These are phyloP conservation scores for Hyaloscypha hepaticicola DNA, from an alignment of 495 filamentous ascomycete species.

Conservation along the genomic window DNA sequence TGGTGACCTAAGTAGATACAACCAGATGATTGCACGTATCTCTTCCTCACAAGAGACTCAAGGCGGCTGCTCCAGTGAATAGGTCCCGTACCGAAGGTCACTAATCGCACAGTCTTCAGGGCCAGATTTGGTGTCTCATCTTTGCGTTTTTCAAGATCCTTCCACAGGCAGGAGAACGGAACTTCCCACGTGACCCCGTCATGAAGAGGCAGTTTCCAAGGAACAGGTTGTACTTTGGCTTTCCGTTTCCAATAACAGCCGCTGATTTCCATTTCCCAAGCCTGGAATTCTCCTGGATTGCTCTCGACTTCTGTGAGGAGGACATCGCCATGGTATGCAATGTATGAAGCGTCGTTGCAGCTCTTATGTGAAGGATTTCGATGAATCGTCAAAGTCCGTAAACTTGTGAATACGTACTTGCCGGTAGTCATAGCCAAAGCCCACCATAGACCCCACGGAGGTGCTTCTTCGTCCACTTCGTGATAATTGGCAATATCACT, in stretches of 20 bases:
- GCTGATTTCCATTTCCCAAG: neutral
- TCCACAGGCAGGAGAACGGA: neutral
- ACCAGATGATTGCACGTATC: neutral
- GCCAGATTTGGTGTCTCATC: neutral
- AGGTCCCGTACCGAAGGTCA: neutral
- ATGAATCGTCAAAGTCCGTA: neutral
- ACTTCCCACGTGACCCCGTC: neutral
- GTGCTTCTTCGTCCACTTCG: neutral
- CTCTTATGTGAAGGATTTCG: neutral
- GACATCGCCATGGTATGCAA: neutral
- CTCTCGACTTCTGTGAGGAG: neutral
- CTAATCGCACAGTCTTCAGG: neutral
- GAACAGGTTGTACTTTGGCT: neutral
- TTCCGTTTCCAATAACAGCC: neutral
- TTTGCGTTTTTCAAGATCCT: neutral
- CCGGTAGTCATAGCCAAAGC: neutral
- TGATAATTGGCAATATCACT: neutral
- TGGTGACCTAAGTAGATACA: neutral
- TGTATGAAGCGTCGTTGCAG: neutral
- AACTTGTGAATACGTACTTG: neutral
- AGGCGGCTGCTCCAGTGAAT: neutral
- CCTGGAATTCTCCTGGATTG: neutral
- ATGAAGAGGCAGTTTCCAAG: neutral
- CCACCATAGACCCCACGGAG: neutral
- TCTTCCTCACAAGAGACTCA: neutral